These are phyloP conservation scores for Plasmodium vinckei DNA, from an alignment of 169 alveolate genomes.

Conservation along the genomic window DNA sequence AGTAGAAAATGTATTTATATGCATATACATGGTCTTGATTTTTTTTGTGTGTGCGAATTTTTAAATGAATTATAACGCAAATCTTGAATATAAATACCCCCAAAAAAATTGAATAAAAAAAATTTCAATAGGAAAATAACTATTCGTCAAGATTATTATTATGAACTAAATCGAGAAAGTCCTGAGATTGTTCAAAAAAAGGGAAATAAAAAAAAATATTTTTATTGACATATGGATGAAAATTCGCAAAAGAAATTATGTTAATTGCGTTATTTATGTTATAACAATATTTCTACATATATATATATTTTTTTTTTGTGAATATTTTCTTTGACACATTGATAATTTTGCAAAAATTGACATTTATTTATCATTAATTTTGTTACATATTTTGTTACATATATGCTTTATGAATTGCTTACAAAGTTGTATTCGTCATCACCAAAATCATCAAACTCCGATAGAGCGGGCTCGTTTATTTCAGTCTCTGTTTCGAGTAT, in stretches of 20 bases:
- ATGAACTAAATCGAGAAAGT: slow-evolving; percentile 45
- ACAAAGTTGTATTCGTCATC: slow-evolving; percentile 70
- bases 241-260: too few relatives aligned
- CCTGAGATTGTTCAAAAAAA: slow-evolving; percentile 33
- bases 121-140: neutral
- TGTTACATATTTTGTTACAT: neutral
- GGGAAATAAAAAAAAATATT: slow-evolving; percentile 6
- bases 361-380: neutral
- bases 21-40: too few relatives aligned
- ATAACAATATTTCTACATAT: neutral
- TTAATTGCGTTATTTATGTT: too few relatives aligned
- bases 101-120: slow-evolving; percentile 3
- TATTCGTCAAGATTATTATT: slow-evolving; percentile 43
- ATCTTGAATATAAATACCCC: neutral
- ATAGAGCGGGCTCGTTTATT: slow-evolving; percentile 22
- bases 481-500: slow-evolving; percentile 41
- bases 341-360: neutral
- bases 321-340: neutral
- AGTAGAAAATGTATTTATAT: neutral
- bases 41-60: too few relatives aligned
- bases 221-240: neutral
- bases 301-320: neutral
- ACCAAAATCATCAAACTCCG: slow-evolving; percentile 46
- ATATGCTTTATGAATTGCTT: neutral
- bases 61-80: too few relatives aligned